Base-by-base conservation (phyloP, 2,329 filamentous ascomycete species). In the Byssochlamys sp. region DNA sequence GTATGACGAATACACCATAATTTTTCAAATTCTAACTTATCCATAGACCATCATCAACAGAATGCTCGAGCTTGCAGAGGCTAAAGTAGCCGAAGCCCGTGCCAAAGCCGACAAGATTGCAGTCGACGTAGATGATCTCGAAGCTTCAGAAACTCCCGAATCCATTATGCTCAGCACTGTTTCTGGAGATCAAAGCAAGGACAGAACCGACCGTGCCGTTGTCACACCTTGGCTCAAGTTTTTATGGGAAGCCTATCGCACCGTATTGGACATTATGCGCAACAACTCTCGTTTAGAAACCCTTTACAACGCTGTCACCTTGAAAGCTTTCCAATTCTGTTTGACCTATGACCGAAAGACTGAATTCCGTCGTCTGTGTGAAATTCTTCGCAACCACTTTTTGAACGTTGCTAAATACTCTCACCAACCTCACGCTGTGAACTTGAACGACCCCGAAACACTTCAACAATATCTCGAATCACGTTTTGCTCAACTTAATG, bases 221-320 rank as follows among this genome's bases (percentile, higher is more conserved):
- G 94, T 99, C 60, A 99, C 94, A 28, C 94, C 94, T 59, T 99
- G 94, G 94, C 84, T 99, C 70, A 99, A 99, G 80, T 99, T 99
- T 73, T 81, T 99, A 61, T 99, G 94, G 94, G 94, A 99, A 81
- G 95, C 94, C 12, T 99, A 99, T 80, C 89, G 94, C 61, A 99
- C 94, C 45, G 94, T 99, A 48, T 84, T 99, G 69, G 94, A 99
- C 70, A 97, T 99, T 69, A 85, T 99, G 70, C 91, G 95, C 80
- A 99, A 99, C 83, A 99, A 99, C 80, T 92, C 94, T 58, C 88
- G 94, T 59, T 84, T 99, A 57, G 94, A 99, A 80, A 85, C 95
- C 58, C 92, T 97, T 80, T 99, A 99, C 78, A 94, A 99, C 83
- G 91, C 88, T 75, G 97, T 94, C 57, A 94, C 94, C 66, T 90